phyloP scores from a whole-genome alignment of 2,329 filamentous ascomycete species.

The Cercospora zeina region DNA sequence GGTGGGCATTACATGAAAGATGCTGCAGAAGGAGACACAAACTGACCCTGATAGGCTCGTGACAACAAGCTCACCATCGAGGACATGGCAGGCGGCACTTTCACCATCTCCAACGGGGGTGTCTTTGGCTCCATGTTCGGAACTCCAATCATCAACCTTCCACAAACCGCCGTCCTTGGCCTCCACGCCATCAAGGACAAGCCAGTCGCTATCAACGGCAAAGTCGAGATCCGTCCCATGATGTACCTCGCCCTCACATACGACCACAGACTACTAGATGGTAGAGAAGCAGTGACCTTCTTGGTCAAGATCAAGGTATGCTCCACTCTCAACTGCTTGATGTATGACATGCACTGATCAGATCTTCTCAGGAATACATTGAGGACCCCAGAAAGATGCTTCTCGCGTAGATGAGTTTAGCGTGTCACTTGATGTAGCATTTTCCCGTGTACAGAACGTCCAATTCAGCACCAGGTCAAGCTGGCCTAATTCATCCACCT shows the following conservation, averaged over 20 bases:
- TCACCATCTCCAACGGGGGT: constrained; percentile 95
- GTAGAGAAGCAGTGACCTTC: constrained; percentile 93
- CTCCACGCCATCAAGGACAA: constrained; percentile 97
- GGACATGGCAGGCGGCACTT: constrained; percentile 97
- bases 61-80: constrained; percentile 97
- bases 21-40: neutral
- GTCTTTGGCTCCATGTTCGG: constrained; percentile 98
- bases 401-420: constrained; percentile 44
- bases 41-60: constrained; percentile 63
- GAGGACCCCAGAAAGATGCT: constrained; percentile 95
- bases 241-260: constrained; percentile 99
- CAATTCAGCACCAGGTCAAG: constrained; percentile 7
- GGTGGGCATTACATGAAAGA: constrained; percentile 53
- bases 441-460: constrained; percentile 22
- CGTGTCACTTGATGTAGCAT: constrained; percentile 17
- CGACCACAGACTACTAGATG: constrained; percentile 92
- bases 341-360: neutral
- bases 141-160: constrained; percentile 96
- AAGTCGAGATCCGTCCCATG: constrained; percentile 95
- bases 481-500: neutral
- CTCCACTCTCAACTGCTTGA: neutral
- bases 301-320: constrained; percentile 84
- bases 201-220: constrained; percentile 84
- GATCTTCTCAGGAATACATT: constrained; percentile 64
- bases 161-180: constrained; percentile 85